Evolutionary conservation across 352 stramenopile genomes (phyloP).

Genomic region (Pythium scleroteichum): DNA sequence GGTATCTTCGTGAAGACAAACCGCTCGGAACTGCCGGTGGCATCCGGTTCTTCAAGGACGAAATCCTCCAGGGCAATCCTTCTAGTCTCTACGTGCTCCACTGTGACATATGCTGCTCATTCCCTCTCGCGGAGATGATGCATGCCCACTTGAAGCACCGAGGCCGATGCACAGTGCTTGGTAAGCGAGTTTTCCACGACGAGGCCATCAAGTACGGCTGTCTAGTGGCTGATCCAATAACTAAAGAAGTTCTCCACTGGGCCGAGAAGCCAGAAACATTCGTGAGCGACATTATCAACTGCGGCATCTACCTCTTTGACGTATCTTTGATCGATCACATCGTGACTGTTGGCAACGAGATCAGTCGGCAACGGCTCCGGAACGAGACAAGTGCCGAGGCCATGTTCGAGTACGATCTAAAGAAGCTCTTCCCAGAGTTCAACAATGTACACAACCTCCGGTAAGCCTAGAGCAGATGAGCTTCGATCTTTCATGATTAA

Average conservation of each 20-base stretch:
- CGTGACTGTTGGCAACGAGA: constrained; percentile 74
- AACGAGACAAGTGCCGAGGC: constrained; percentile 73
- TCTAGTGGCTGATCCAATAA: constrained; percentile 71
- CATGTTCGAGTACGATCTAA: constrained; percentile 75
- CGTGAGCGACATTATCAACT: constrained; percentile 91
- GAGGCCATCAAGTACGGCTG: constrained; percentile 90
- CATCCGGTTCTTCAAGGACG: constrained; percentile 82
- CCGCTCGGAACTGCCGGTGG: constrained; percentile 81
- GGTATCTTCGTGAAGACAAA: constrained; percentile 81
- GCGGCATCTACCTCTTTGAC: constrained; percentile 87
- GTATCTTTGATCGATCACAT: constrained; percentile 80
- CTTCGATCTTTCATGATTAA: no score
- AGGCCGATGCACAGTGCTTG: constrained; percentile 74
- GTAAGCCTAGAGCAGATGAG: constrained; percentile 29
- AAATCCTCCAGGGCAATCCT: constrained; percentile 77
- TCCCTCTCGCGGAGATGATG: constrained; percentile 89
- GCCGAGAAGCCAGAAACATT: constrained; percentile 90
- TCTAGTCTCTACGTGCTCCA: constrained; percentile 82
- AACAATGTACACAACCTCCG: constrained; percentile 84
- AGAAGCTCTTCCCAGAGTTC: constrained; percentile 88
- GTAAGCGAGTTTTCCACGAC: constrained; percentile 88
- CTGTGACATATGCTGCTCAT: constrained; percentile 88
- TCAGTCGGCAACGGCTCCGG: constrained; percentile 76
- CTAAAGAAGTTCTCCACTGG: constrained; percentile 88
- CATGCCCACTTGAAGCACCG: constrained; percentile 80